Percentiles rank a stretch among this genome's conserved stretches.
phyloP scores from a whole-genome alignment of 2,329 filamentous ascomycete species.

The Gyromitra esculenta region DNA sequence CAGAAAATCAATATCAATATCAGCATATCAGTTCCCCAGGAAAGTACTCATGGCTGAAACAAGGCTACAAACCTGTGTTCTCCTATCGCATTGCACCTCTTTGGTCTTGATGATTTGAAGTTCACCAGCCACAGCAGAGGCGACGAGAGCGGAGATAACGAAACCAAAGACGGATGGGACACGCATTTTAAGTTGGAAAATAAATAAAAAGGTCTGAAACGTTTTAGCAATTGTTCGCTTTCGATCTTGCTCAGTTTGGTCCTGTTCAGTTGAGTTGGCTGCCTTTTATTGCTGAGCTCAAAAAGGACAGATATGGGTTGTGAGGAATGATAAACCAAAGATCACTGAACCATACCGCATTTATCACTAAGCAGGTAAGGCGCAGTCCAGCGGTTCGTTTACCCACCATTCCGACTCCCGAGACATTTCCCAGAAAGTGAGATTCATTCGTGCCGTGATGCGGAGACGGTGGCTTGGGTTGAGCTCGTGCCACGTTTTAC shows the following conservation, averaged over 20 bases:
- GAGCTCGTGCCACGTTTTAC: not conserved
- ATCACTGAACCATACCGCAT: slow-evolving; percentile 16
- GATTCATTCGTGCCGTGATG: not conserved
- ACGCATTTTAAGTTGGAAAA: slow-evolving; percentile 41
- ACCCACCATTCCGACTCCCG: not conserved
- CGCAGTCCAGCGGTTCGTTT: not conserved
- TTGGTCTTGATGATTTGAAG: slow-evolving; percentile 81
- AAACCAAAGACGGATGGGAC: slow-evolving; percentile 53
- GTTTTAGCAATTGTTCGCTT: not conserved
- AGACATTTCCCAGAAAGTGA: not conserved
- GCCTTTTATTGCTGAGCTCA: slow-evolving; percentile 26
- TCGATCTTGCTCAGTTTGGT: not conserved
- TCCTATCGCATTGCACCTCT: slow-evolving; percentile 80
- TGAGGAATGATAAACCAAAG: not conserved
- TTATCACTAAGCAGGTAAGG: not conserved
- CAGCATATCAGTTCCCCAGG: slow-evolving; percentile 10
- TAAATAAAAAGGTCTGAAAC: not conserved
- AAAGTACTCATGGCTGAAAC: not conserved
- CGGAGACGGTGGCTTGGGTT: too few species aligned
- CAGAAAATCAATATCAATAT: slow-evolving; percentile 6
- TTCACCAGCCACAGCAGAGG: slow-evolving; percentile 63
- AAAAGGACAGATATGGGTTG: slow-evolving; percentile 47
- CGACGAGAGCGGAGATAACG: slow-evolving; percentile 65
- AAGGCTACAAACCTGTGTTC: slow-evolving; percentile 63
- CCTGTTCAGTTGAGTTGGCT: not conserved